Evolutionary conservation across 805 yeast genomes (phyloP), one percentile per base, ranked within the genome.

Genomic region (Komagataella populi): DNA sequence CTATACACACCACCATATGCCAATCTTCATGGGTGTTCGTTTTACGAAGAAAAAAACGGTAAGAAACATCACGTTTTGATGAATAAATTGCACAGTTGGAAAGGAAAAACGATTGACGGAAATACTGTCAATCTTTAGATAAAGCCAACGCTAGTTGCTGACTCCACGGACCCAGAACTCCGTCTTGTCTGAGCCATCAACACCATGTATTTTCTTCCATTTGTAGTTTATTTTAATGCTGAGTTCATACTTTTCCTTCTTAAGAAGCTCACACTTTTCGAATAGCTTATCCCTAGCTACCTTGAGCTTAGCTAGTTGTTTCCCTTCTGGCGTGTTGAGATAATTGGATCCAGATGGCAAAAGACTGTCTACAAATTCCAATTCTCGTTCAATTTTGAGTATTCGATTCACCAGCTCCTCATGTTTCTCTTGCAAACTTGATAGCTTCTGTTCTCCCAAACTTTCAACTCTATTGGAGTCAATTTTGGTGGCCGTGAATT

Each of bases 1-100:
- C 70, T 84, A 51, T 84, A 84, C 66, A 82, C 89, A 6, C 89
- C 90, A 6, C 88, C 90, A 6, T 81, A 81, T 62, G 90, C 88
- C 4, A 68, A 81, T 50, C 69, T 76, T 61, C 76, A 74, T 59
- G 82, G 81, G 18, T 78, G 80, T 53, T 63, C 70, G 49, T 68
- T 66, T 66, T 76, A 71, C 57, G 83, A 79, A 57, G 71, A 72
- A 45, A 63, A 60, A 39, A 69, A 69, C 50, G 82, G 83, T 49
- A 67, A 63, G 53, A 71, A 70, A 58, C 76, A 72, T 55, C 80
- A 74, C 58, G 83, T 80, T 52, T 72, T 73, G 60, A 74, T 81
- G 78, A 69, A 78, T 51, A 77, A 73, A 57, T 70, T 82, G 58
- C 80, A 78, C 63, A 76, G 83, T 55, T 76, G 82, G 79, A 74